Percentiles rank a stretch among this genome's conserved stretches.
Evolutionary conservation across 352 stramenopile genomes (phyloP).

Genomic region (Pythium aphanidermatum): DNA sequence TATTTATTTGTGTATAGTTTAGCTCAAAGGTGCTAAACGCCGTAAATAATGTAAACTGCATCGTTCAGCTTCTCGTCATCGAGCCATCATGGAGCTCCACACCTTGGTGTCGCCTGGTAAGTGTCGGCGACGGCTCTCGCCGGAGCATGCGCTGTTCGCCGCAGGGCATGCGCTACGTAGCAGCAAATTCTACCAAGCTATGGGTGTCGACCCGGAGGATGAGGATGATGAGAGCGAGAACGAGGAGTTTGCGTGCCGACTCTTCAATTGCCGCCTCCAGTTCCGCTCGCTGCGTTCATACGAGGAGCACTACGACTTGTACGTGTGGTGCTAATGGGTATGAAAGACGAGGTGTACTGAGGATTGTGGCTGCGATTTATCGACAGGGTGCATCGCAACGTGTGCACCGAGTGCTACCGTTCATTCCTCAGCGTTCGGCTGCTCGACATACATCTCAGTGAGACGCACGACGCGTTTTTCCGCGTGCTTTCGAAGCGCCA

Average conservation of each 20-base stretch:
- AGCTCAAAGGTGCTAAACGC: no score
- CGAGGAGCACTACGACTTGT: conserved; percentile 67
- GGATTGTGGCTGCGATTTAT: background rate
- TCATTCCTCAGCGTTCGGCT: conserved; percentile 47
- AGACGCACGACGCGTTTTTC: conserved; percentile 63
- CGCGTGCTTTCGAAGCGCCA: conserved; percentile 52
- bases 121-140: conserved; percentile 40
- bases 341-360: background rate
- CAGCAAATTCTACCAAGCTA: conserved; percentile 36
- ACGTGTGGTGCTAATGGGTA: conserved; percentile 1
- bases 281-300: conserved; percentile 43
- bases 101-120: conserved; percentile 34
- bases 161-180: conserved; percentile 34
- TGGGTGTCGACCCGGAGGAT: conserved; percentile 1
- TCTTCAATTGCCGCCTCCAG: conserved; percentile 36
- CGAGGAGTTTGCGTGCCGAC: conserved; percentile 30
- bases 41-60: background rate
- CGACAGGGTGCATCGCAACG: conserved; percentile 31
- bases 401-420: conserved; percentile 40
- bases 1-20: no score
- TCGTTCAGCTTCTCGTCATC: no score
- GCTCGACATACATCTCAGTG: conserved; percentile 53
- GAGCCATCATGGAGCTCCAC: conserved; percentile 24
- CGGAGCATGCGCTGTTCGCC: conserved; percentile 43
- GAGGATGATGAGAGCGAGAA: background rate